Base-by-base conservation (phyloP, 2,329 filamentous ascomycete genomes). In the Stemphylium beticola region DNA sequence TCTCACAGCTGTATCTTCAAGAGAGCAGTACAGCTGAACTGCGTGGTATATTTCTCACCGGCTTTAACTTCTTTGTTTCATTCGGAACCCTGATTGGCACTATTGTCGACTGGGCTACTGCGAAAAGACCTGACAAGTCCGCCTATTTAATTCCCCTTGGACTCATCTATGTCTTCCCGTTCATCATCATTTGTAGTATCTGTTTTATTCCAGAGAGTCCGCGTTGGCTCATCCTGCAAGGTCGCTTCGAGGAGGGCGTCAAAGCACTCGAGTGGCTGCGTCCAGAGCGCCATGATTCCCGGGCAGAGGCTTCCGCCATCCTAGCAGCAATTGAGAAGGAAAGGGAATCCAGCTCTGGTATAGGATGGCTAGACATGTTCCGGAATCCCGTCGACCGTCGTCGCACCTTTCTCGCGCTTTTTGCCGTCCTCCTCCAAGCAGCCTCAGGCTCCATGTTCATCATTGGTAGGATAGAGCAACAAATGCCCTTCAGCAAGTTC, bases 31-130 rank as follows among this genome's bases (percentile, higher is more conserved):
- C 81, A 1, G 79, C 81, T n/a, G 75, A 77, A 54, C 82, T 80
- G 47, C 76, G 81, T 22, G 81, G 80, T 3, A 67, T 83, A 3
- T 78, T 81, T 55, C 65, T 83, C 5, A 77, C 78, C 2, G 73
- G 71, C 1, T 83, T 83, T 64, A 77, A 81, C 55, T 79, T 80
- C 58, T 81, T 77, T 66, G 80, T 78, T 4, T 78, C 77, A 0
- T 73, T 82, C 40, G 69, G 78, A 60, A 76, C 73, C 49, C 61
- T 75, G 38, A 65, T 79, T 61, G 82, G 79, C 48, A 81, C 75
- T 55, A 76, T 85, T 24, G 72, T 85, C 45, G 82, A 85, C 66
- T 83, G 83, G 71, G 82, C 80, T 51, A 76, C 65, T 29, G 77
- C 60, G 2, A 68, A 64, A 29, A 61, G 68, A 31, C 68, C 68